Percentiles rank a stretch among this genome's conserved stretches.
Conservation (phyloP, 345 rosid genomes). For the Erodium maritimum region DNA sequence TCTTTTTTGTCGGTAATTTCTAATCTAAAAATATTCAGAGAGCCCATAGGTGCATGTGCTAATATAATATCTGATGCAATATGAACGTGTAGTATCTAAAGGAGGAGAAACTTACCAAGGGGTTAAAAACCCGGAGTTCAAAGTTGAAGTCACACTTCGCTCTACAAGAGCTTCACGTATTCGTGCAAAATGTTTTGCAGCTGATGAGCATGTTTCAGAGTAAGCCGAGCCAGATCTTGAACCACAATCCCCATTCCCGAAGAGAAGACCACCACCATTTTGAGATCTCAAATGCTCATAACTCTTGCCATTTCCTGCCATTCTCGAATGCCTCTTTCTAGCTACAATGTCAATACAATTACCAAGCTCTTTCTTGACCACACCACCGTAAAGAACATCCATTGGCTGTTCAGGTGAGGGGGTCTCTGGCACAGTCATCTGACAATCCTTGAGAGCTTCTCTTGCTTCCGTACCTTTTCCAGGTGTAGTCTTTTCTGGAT, state of each 20-base stretch:
- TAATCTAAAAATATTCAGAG: too few relatives aligned
- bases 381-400: constrained; percentile 37
- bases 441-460: constrained; percentile 53
- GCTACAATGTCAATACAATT: constrained; percentile 61
- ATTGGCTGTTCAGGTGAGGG: constrained; percentile 96
- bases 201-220: constrained; percentile 72
- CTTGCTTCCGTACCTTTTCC: constrained; percentile 49
- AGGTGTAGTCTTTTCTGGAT: constrained; percentile 68
- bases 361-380: constrained; percentile 59
- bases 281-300: constrained; percentile 42
- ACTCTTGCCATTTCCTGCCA: constrained; percentile 41
- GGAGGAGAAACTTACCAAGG: constrained; percentile 59
- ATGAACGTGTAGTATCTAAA: neutral
- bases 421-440: constrained; percentile 90
- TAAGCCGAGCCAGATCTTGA: constrained; percentile 58
- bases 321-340: constrained; percentile 62
- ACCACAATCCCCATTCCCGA: constrained; percentile 47
- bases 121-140: constrained; percentile 85
- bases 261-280: constrained; percentile 45
- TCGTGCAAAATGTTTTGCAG: constrained; percentile 85
- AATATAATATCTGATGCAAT: neutral
- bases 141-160: constrained; percentile 74
- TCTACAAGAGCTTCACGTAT: constrained; percentile 90
- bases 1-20: too few relatives aligned
- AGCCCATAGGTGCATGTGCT: too few relatives aligned